These are phyloP conservation scores for Zalaria sp. DNA, from an alignment of 2,329 filamentous ascomycete species.

Conservation along the genomic window DNA sequence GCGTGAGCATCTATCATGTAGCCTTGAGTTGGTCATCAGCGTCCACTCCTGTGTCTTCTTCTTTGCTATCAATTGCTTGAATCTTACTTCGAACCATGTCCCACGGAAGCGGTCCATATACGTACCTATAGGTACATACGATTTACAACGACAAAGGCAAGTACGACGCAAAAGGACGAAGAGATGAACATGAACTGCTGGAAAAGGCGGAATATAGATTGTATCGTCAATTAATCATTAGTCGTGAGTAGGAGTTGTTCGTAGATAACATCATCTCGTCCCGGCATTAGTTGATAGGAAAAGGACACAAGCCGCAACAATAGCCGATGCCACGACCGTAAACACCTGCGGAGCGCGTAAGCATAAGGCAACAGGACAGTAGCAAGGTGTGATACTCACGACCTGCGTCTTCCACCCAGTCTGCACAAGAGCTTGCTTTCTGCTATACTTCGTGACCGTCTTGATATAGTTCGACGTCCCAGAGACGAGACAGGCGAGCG, in stretches of 20 bases:
- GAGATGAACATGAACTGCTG: no score
- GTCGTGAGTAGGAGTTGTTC: not conserved
- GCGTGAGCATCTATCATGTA: no score
- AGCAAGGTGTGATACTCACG: slow-evolving; percentile 28
- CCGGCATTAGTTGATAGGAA: slow-evolving; percentile 35
- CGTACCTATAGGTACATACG: no score
- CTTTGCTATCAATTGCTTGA: no score
- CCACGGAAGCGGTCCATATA: no score
- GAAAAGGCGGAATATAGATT: no score
- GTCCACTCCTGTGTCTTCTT: no score
- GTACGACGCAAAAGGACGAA: no score
- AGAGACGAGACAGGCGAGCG: slow-evolving; percentile 58
- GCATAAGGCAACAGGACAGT: slow-evolving; percentile 2
- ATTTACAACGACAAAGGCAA: no score
- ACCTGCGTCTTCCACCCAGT: slow-evolving; percentile 85
- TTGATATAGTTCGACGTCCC: slow-evolving; percentile 81
- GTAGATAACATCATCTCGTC: slow-evolving; percentile 2
- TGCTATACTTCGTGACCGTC: slow-evolving; percentile 68
- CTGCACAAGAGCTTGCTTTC: slow-evolving; percentile 71
- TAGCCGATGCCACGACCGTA: slow-evolving; percentile 45
- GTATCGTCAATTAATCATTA: no score
- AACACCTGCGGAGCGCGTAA: slow-evolving; percentile 38
- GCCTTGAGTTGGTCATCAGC: no score
- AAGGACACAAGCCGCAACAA: slow-evolving; percentile 51
- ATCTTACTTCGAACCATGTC: no score